Evolutionary conservation across 2,329 filamentous ascomycete species (phyloP).

Genomic region (Curvularia spicifera): DNA sequence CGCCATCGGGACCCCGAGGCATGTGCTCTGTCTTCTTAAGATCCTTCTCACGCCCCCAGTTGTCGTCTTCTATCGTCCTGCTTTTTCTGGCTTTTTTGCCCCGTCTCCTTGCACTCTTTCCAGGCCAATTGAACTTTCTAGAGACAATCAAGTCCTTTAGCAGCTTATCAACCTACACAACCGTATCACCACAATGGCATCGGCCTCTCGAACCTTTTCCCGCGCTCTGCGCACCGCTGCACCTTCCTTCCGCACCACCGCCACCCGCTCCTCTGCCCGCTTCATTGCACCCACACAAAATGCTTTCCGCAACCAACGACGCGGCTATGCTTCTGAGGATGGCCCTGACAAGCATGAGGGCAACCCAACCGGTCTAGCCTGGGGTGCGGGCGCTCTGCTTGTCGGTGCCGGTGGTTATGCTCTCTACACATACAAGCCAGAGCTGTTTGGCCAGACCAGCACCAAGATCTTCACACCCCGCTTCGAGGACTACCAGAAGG

Average conservation of each 20-base stretch:
- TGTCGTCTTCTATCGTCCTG: slow-evolving; percentile 5
- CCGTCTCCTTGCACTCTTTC: background rate
- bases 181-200: slow-evolving; percentile 38
- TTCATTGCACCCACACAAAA: slow-evolving; percentile 67
- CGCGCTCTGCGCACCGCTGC: slow-evolving; percentile 51
- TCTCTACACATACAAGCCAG: slow-evolving; percentile 62
- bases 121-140: slow-evolving; percentile 20
- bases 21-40: slow-evolving; percentile 20
- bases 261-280: slow-evolving; percentile 60
- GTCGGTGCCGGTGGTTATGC: slow-evolving; percentile 39
- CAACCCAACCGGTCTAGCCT: slow-evolving; percentile 53
- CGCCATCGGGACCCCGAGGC: slow-evolving; percentile 22
- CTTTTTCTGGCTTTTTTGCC: slow-evolving; percentile 8
- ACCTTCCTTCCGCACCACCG: slow-evolving; percentile 62
- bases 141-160: background rate
- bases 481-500: slow-evolving; percentile 90
- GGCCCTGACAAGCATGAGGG: slow-evolving; percentile 57
- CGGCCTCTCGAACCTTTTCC: slow-evolving; percentile 44
- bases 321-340: slow-evolving; percentile 73
- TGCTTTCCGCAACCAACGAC: slow-evolving; percentile 76
- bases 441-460: slow-evolving; percentile 49
- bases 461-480: slow-evolving; percentile 70
- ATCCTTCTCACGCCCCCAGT: slow-evolving; percentile 11
- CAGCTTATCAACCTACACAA: slow-evolving; percentile 13
- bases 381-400: slow-evolving; percentile 42